Evolutionary conservation across 768 basidiomycete species (phyloP).

Genomic region (Hericium erinaceus): DNA sequence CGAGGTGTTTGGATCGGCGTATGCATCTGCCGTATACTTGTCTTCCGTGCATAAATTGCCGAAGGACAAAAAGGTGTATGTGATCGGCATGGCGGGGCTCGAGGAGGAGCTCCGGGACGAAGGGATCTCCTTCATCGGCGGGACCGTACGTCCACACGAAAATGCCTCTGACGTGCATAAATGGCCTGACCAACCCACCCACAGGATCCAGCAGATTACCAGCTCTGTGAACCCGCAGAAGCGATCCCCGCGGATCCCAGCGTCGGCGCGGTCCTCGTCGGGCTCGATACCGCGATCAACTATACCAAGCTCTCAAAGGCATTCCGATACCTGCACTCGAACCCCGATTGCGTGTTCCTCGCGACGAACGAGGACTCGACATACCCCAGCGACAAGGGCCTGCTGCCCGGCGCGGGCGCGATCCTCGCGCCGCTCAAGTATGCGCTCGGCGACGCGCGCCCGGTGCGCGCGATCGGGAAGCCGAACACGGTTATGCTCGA

Average conservation of each 20-base stretch:
- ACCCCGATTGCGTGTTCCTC: constrained; percentile 74
- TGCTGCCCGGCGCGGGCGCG: constrained; percentile 81
- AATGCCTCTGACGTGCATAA: constrained; percentile 1
- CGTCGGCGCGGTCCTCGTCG: constrained; percentile 92
- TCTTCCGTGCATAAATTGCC: constrained; percentile 86
- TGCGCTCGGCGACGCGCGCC: constrained; percentile 43
- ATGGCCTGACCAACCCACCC: constrained; percentile 2
- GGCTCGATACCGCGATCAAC: constrained; percentile 78
- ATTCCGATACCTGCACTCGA: constrained; percentile 78
- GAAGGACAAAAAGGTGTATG: constrained; percentile 89
- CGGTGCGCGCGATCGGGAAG: constrained; percentile 81
- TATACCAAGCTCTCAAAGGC: constrained; percentile 94
- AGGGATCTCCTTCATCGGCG: constrained; percentile 72
- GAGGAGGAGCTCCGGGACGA: constrained; percentile 92
- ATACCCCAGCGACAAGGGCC: constrained; percentile 63
- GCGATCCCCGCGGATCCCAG: constrained; percentile 66
- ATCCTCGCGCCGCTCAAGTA: constrained; percentile 75
- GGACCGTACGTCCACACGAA: constrained; percentile 52
- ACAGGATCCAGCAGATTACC: constrained; percentile 81
- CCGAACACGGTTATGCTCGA: constrained; percentile 90
- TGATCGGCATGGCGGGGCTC: constrained; percentile 84
- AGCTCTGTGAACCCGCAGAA: constrained; percentile 52
- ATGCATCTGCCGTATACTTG: constrained; percentile 74
- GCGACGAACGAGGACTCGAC: constrained; percentile 92
- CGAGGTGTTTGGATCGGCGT: constrained; percentile 95